Evolutionary conservation across 805 yeast genomes (phyloP).

Genomic region (Blastobotrys robertii): DNA sequence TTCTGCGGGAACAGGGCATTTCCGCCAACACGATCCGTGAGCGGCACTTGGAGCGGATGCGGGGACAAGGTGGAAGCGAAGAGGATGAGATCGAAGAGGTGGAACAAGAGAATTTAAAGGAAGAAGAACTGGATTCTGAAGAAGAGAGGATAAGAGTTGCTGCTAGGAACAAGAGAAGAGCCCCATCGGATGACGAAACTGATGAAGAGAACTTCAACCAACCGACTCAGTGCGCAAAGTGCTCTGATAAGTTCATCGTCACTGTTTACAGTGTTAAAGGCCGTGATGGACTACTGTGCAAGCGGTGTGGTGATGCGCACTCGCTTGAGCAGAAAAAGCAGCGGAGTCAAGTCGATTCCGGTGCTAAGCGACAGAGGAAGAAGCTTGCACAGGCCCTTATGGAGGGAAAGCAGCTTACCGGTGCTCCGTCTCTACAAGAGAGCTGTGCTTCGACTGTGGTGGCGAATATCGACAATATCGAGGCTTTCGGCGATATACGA

Average conservation of each 20-base stretch:
- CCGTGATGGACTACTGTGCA: slow-evolving; percentile 43
- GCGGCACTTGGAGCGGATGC: slow-evolving; percentile 12
- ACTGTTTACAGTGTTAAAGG: slow-evolving; percentile 54
- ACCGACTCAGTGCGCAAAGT: slow-evolving; percentile 38
- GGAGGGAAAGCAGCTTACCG: slow-evolving; percentile 32
- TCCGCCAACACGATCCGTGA: slow-evolving; percentile 65
- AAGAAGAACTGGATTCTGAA: slow-evolving; percentile 20
- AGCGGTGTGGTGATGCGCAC: slow-evolving; percentile 44
- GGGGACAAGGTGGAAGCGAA: slow-evolving; percentile 19
- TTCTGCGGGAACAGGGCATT: slow-evolving; percentile 81
- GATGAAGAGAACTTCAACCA: slow-evolving; percentile 23
- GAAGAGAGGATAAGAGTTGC: slow-evolving; percentile 30
- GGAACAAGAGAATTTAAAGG: slow-evolving; percentile 13
- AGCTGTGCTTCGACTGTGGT: slow-evolving; percentile 63
- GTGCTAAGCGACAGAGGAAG: slow-evolving; percentile 65
- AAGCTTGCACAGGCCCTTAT: slow-evolving; percentile 76
- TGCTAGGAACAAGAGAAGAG: slow-evolving; percentile 35
- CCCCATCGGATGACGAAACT: slow-evolving; percentile 26
- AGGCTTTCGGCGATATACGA: slow-evolving; percentile 83
- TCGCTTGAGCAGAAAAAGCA: slow-evolving; percentile 35
- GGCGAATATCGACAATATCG: slow-evolving; percentile 60
- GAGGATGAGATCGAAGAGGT: slow-evolving; percentile 18
- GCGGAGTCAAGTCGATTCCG: slow-evolving; percentile 44
- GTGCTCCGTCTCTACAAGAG: slow-evolving; percentile 63
- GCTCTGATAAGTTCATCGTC: slow-evolving; percentile 49